Evolutionary conservation across 73 alveolate species (phyloP), one percentile per base, ranked within the genome.

Genomic region (Paraurostyla sp.): DNA sequence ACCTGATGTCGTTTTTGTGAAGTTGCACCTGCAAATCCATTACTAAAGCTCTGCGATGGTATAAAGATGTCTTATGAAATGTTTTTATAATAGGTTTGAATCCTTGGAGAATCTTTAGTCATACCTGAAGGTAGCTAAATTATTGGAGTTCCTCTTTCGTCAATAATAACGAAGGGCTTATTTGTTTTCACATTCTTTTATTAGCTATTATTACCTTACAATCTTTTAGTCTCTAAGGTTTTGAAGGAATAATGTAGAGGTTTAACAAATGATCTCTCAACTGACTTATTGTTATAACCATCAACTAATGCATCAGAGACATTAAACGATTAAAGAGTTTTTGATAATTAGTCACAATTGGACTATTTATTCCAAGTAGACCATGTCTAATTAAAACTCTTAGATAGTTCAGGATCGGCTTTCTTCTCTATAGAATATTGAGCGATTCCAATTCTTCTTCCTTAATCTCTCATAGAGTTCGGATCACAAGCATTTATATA

Each of bases 401-500:
- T n/a, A n/a, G n/a, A n/a, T n/a, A n/a, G n/a, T n/a, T n/a, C n/a
- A n/a, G n/a, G n/a, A n/a, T n/a, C n/a, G n/a, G n/a, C n/a, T n/a
- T n/a, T n/a, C n/a, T n/a, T n/a, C n/a, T n/a, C n/a, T n/a, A n/a
- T n/a, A n/a, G n/a, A n/a, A n/a, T 60, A 60, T 50, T 60, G 51
- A 11, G 23, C 78, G 4, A 4, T 6, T 3, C 78, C 78, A 6
- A 60, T 60, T 60, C 78, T 18, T 60, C 32, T 13, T 9, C 84
- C 84, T 3, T 7, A 16, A 35, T 69, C 84, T n/a, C 84, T 7
- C 84, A 69, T 69, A 18, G 45, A 35, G 23, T 69, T 69, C 6
- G 84, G 84, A 35, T 69, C 63, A 20, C 65, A 22, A 9, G 84
- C 84, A 13, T 35, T 63, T 18, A 43, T n/a, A 43, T 69, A 69